A percentile compares a stretch with the other conserved stretches of the same genome.
Conservation (phyloP, 805 yeast genomes). For the Saturnispora quitensis region DNA sequence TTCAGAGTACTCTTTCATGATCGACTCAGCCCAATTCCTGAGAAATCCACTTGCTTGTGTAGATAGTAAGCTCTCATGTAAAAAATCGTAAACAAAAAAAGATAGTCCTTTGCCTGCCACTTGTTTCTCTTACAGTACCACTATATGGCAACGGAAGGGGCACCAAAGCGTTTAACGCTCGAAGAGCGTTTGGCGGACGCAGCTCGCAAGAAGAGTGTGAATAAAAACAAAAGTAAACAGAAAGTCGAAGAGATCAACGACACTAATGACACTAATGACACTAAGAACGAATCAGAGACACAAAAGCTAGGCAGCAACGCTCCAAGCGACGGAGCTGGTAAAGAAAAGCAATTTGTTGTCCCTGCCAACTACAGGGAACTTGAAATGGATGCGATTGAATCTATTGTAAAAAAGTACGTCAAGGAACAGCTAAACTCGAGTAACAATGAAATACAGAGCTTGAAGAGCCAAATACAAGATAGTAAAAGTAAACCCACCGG, state of each 20-base stretch:
- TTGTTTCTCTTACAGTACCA: not conserved
- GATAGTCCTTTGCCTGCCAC: not conserved
- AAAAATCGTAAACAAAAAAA: not conserved
- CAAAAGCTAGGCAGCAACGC: not conserved
- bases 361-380: not conserved
- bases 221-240: not conserved
- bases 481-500: not conserved
- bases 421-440: not conserved
- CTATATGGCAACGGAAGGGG: not conserved
- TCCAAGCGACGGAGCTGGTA: not conserved
- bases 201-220: conserved; percentile 33
- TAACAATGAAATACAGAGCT: not conserved
- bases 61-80: not conserved
- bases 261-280: not conserved
- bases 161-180: conserved; percentile 53
- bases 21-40: conserved; percentile 10
- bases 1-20: conserved; percentile 11
- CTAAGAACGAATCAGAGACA: not conserved
- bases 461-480: not conserved
- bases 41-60: conserved; percentile 4
- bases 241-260: conserved; percentile 3
- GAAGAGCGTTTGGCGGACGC: conserved; percentile 84
- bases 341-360: not conserved
- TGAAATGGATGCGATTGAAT: not conserved
- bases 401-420: not conserved